Evolutionary conservation across 1,284 basidiomycete species (phyloP), one percentile per base, ranked within the genome.

Genomic region (Waitea zeae): DNA sequence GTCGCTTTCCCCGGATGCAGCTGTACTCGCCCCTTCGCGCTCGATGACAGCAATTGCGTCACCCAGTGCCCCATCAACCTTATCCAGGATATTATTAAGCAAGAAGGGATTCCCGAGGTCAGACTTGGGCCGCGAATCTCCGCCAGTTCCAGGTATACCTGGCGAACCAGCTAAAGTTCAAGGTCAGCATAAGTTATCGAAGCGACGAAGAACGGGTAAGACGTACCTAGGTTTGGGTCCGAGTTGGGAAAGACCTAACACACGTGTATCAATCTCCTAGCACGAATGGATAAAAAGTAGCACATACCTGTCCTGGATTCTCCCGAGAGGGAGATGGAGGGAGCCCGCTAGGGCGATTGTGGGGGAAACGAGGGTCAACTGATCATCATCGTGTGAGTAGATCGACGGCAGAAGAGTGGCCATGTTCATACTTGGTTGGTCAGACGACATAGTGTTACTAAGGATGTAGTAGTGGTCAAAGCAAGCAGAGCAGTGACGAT

Each of bases 261-360:
- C 17, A 24, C 5, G 7, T 17, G 3, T 12, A 12, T 4, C 9
- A 14, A 11, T 12, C 13, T 7, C 3, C 12, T 3, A 7, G 18
- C 20, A 6, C 18, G 3, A 4, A 12, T 4, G 7, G 5, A 3
- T 20, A 20, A 20, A 11, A 4, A 33, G 24, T 12, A 7, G 7
- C 32, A 13, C 13, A 15, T 13, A 35, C 34, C 34, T 17, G 11
- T 35, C 22, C 34, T 4, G 34, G 34, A 17, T 35, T 35, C 17
- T 35, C 34, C 29, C 12, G 17, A 3, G 24, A 6, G 4, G 34
- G 27, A 3, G 15, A 15, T 4, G 34, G 34, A 9, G 22, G 22
- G 22, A 26, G 22, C 7, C 22, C 22, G n/a, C n/a, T n/a, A n/a
- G n/a, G n/a, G n/a, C n/a, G n/a, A n/a, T n/a, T n/a, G n/a, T n/a